Conservation (phyloP, 1,284 basidiomycete genomes). For the Testicularia cyperi region DNA sequence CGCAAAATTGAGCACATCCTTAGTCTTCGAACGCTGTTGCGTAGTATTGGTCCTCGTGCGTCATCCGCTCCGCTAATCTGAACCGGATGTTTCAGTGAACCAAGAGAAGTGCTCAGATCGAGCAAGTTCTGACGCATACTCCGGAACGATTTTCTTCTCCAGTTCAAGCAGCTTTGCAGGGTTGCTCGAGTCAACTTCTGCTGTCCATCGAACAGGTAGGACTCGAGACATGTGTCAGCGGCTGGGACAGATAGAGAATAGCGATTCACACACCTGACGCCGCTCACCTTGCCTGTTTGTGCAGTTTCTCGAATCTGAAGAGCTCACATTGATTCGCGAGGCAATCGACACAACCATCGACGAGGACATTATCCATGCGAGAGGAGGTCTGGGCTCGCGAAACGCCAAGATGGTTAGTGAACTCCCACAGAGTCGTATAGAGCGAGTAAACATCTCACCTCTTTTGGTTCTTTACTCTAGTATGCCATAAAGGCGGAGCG, state of each 20-base stretch:
- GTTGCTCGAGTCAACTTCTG: slow-evolving; percentile 68
- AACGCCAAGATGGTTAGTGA: slow-evolving; percentile 20
- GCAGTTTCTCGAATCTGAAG: slow-evolving; percentile 73
- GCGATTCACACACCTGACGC: no score
- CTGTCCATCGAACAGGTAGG: slow-evolving; percentile 69
- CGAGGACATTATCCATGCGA: slow-evolving; percentile 64
- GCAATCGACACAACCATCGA: slow-evolving; percentile 71
- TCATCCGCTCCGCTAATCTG: no score
- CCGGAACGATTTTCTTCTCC: no score
- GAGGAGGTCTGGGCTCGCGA: slow-evolving; percentile 18
- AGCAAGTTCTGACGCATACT: no score
- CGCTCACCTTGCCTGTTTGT: no score
- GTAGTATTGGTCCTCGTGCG: no score
- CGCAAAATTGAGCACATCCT: slow-evolving; percentile 75
- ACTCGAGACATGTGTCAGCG: no score
- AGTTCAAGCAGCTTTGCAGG: slow-evolving; percentile 68
- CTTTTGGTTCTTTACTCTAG: slow-evolving; percentile 1
- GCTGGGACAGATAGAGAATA: no score
- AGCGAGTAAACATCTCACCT: neutral
- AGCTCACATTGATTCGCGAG: slow-evolving; percentile 68
- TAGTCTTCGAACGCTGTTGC: slow-evolving; percentile 69
- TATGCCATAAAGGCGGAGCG: slow-evolving; percentile 81
- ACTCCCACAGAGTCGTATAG: neutral
- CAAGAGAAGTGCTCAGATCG: neutral
- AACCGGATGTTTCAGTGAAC: neutral